Conservation (phyloP, 371 early-diverging fungal genomes). For the Mortierella sp. region DNA sequence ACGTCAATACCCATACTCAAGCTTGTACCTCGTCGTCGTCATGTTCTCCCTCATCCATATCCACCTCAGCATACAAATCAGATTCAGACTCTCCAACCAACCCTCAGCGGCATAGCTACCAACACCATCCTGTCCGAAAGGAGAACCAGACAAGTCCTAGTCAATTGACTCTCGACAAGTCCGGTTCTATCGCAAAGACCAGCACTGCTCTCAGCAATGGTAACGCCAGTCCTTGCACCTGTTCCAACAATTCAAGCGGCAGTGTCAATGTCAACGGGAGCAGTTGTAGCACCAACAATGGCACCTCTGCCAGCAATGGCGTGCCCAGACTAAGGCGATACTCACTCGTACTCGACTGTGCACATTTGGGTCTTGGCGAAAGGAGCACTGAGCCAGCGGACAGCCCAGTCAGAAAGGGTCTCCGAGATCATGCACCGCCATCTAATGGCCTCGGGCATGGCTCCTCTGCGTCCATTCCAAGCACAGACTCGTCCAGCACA, state of each 20-base stretch:
- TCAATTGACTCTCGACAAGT: constrained; percentile 22
- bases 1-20: too few relatives aligned
- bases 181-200: constrained; percentile 13
- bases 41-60: not conserved
- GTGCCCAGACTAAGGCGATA: constrained; percentile 17
- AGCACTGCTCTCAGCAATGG: not conserved
- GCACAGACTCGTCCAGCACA: not conserved
- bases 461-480: not conserved
- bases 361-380: constrained; percentile 46
- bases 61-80: not conserved
- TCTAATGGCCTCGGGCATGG: not conserved
- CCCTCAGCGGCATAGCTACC: constrained; percentile 9
- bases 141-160: constrained; percentile 45
- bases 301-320: not conserved
- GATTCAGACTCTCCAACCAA: not conserved
- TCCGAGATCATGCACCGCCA: constrained; percentile 25
- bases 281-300: not conserved
- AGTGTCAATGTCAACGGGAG: not conserved
- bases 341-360: constrained; percentile 48
- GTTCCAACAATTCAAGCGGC: not conserved
- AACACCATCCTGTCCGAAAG: constrained; percentile 24
- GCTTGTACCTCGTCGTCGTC: not conserved
- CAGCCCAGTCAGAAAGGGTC: constrained; percentile 31
- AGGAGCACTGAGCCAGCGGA: constrained; percentile 31
- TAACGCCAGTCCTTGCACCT: not conserved